These are phyloP conservation scores for Pterocarpus santalinus DNA, from an alignment of 306 rosid species.

Conservation along the genomic window DNA sequence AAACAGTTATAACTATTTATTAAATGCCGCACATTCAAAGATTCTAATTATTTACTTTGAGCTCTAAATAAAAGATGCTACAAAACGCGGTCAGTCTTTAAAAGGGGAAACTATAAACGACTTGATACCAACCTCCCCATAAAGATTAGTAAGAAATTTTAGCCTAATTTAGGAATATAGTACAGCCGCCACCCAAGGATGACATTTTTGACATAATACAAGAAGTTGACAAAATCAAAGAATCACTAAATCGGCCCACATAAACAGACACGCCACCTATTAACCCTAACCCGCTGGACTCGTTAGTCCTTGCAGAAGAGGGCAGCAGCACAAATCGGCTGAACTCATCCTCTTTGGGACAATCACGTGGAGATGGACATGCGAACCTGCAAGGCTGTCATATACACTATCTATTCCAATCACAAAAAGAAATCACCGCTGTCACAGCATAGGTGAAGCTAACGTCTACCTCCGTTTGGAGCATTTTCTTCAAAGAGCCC, in stretches of 20 bases:
- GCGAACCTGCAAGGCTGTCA: constrained; percentile 54
- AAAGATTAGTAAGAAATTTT: constrained; percentile 53
- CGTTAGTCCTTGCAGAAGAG: constrained; percentile 57
- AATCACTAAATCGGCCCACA: constrained; percentile 60
- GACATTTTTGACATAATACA: constrained; percentile 56
- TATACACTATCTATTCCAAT: constrained; percentile 54
- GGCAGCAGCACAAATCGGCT: constrained; percentile 47
- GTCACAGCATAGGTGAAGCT: constrained; percentile 50
- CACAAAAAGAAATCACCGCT: constrained; percentile 44
- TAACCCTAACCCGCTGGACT: constrained; percentile 34
- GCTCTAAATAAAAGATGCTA: constrained; percentile 57
- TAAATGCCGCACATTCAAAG: background rate
- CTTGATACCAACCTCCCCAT: constrained; percentile 52
- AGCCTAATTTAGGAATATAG: constrained; percentile 58
- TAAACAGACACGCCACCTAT: constrained; percentile 41
- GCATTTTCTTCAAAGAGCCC: constrained; percentile 43
- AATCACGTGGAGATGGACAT: constrained; percentile 33
- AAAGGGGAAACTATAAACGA: constrained; percentile 28
- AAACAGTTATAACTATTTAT: background rate
- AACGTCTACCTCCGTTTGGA: constrained; percentile 37
- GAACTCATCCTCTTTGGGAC: constrained; percentile 44
- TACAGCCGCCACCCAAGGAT: constrained; percentile 63
- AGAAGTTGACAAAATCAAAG: constrained; percentile 62
- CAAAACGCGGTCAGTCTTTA: constrained; percentile 53
- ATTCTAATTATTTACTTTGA: constrained; percentile 56